phyloP scores from a whole-genome alignment of 495 filamentous ascomycete species.

The Hypoxylon trugodes region DNA sequence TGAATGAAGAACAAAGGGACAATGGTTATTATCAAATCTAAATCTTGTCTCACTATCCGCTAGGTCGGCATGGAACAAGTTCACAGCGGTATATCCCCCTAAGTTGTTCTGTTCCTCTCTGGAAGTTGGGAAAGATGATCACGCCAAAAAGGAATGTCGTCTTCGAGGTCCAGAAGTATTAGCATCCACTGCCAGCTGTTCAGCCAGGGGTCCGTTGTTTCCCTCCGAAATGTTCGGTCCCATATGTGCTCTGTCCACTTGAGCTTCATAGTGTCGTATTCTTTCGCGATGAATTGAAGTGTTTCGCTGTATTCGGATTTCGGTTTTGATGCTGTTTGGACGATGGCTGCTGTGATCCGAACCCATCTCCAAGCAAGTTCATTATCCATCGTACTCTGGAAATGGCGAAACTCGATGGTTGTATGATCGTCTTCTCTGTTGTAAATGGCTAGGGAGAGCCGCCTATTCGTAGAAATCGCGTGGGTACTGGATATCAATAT shows the following conservation, averaged over 20 bases:
- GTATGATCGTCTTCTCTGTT: constrained; percentile 12
- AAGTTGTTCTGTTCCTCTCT: constrained; percentile 8
- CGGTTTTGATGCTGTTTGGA: constrained; percentile 8
- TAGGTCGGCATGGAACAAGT: neutral
- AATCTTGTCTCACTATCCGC: too few relatives aligned
- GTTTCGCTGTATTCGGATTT: constrained; percentile 10
- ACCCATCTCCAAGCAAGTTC: constrained; percentile 15
- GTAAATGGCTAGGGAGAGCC: constrained; percentile 10
- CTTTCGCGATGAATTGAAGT: neutral
- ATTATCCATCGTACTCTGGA: constrained; percentile 17
- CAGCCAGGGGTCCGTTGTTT: constrained; percentile 6
- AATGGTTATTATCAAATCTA: too few relatives aligned
- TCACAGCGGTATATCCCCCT: constrained; percentile 15
- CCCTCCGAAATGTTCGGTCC: neutral
- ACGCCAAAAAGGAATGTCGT: constrained; percentile 6
- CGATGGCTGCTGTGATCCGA: constrained; percentile 6
- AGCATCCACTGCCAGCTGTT: constrained; percentile 12
- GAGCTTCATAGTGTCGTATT: constrained; percentile 2
- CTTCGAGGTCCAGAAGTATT: neutral
- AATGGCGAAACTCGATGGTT: constrained; percentile 21
- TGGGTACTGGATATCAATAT: neutral
- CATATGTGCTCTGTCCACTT: constrained; percentile 6
- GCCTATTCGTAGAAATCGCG: neutral
- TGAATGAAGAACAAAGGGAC: neutral
- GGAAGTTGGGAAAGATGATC: constrained; percentile 1